Base-by-base conservation (phyloP, 768 basidiomycete genomes). In the Mycena polygramma region DNA sequence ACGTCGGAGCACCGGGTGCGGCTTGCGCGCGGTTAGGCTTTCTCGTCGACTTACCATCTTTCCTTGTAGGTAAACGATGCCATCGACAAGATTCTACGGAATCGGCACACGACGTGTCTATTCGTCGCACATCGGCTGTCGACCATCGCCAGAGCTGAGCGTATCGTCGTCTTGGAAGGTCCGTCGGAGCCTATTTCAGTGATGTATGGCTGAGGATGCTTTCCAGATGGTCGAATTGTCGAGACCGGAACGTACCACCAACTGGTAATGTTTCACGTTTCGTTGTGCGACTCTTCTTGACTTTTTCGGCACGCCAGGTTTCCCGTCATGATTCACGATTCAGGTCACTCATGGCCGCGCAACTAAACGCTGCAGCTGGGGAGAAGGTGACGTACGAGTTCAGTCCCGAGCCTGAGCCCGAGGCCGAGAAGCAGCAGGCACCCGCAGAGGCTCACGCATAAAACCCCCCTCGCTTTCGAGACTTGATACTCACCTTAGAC, bases 101-200 rank as follows among this genome's bases (percentile, higher is more conserved):
- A 90, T 52, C 83, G 92, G 53, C 88, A 93, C 70, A 96, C 95
- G 41, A 97, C 95, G 2, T 96, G 95, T 74, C 78, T 96, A 30
- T 92, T 97, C 64, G 95, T 97, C 22, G 96, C 96, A 0, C 96
- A 98, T 80, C 86, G 96, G 58, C 78, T 98, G 63, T 95, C 94
- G 26, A 96, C 96, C 4, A 95, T 98, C 64, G 94, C 96, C 5
- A 84, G 95, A 63, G 95, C 96, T 2, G 95, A 96, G 77, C 86
- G 94, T 48, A 94, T 98, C 53, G 94, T 95, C 8, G 95, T 98
- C 22, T 85, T 98, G 22, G 95, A 98, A 83, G 92, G 91, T 91
- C 55, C n/a, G 81, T 74, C 13, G 35, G 61, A 17, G 15, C 2
- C 51, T 59, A 24, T 15, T 17, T 30, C 22, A 45, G 9, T 67